phyloP scores from a whole-genome alignment of 2,329 filamentous ascomycete species.

The Fusarium pseudoanthophilum region DNA sequence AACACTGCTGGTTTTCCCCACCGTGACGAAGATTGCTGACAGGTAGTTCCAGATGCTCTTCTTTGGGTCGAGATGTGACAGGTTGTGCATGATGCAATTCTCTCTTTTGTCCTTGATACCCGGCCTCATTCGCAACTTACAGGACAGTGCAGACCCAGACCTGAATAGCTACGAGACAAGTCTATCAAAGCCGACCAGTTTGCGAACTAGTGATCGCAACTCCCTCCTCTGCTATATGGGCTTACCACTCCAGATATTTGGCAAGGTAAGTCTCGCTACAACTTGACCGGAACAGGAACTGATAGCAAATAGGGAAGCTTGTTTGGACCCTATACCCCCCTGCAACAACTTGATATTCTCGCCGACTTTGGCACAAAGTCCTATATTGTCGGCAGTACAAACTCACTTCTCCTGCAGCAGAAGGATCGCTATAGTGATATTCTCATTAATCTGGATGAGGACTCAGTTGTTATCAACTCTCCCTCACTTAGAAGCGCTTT shows the following conservation, averaged over 20 bases:
- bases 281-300: constrained; percentile 4
- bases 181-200: constrained; percentile 79
- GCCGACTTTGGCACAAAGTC: constrained; percentile 96
- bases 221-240: constrained; percentile 96
- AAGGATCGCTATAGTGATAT: constrained; percentile 97
- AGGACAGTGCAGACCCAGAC: constrained; percentile 95
- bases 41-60: constrained; percentile 82
- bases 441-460: constrained; percentile 93
- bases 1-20: neutral
- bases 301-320: constrained; percentile 75
- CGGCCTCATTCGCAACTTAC: constrained; percentile 87
- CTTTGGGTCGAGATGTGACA: constrained; percentile 95
- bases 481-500: constrained; percentile 80
- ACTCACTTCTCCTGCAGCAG: constrained; percentile 91
- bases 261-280: constrained; percentile 68
- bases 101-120: constrained; percentile 95
- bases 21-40: neutral
- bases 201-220: constrained; percentile 90
- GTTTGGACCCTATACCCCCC: constrained; percentile 94
- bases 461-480: constrained; percentile 85
- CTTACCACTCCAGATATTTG: constrained; percentile 92
- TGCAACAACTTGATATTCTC: constrained; percentile 94
- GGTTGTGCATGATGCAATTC: constrained; percentile 98
- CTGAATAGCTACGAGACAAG: constrained; percentile 84
- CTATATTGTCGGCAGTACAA: constrained; percentile 96